Percentiles rank a stretch among this genome's conserved stretches.
phyloP scores from a whole-genome alignment of 202 grass and related monocot genomes.

The Carex arenaria region DNA sequence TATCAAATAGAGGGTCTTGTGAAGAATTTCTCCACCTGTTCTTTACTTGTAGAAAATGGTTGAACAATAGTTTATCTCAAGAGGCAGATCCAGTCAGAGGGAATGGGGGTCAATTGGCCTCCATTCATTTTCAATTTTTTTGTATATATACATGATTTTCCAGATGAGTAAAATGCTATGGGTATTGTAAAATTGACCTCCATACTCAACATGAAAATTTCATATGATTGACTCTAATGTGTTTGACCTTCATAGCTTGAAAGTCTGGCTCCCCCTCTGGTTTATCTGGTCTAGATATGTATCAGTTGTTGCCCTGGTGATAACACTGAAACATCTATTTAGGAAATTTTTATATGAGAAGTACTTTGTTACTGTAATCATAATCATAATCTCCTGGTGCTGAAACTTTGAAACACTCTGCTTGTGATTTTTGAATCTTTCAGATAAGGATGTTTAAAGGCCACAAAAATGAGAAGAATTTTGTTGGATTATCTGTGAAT shows the following conservation, averaged over 20 bases:
- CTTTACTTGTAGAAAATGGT: neutral
- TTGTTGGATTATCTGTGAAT: constrained; percentile 83
- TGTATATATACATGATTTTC: no score
- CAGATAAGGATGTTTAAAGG: constrained; percentile 97
- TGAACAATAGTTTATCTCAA: neutral
- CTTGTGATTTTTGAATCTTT: constrained; percentile 18
- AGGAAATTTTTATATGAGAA: neutral
- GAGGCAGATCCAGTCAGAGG: no score
- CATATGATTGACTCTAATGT: no score
- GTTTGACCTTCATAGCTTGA: no score
- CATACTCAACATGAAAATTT: no score
- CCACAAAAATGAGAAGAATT: constrained; percentile 98
- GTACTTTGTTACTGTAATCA: neutral
- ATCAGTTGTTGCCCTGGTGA: neutral
- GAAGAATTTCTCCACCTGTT: neutral
- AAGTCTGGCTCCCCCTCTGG: no score
- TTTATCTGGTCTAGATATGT: neutral
- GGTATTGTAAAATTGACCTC: no score
- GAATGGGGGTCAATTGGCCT: no score
- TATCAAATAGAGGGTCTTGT: neutral
- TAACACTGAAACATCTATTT: neutral
- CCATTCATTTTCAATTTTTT: no score
- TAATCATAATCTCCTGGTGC: neutral
- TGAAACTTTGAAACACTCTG: neutral
- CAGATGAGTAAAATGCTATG: no score